A percentile compares a stretch with the other conserved stretches of the same genome.
phyloP scores from a whole-genome alignment of 78 protist species.

The Capsaspora owczarzaki region DNA sequence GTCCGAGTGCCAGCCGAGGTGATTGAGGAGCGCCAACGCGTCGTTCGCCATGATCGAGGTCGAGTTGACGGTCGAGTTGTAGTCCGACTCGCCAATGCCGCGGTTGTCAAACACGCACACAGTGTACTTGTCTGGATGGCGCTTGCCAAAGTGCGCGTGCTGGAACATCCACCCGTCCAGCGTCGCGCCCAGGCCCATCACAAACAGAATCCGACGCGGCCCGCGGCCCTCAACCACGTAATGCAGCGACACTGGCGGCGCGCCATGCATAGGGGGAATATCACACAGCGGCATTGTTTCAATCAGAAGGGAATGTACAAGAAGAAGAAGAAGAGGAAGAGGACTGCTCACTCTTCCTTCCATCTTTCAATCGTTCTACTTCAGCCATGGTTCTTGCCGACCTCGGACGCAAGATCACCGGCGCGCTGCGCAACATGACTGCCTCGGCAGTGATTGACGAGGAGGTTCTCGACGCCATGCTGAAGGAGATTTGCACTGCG shows the following conservation, averaged over 20 bases:
- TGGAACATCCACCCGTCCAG: background rate
- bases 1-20: background rate
- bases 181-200: background rate
- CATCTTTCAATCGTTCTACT: too few relatives aligned
- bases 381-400: too few relatives aligned
- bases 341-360: constrained; percentile 76
- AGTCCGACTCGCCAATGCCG: background rate
- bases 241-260: too few relatives aligned
- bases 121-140: background rate
- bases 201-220: background rate
- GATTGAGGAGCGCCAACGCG: background rate
- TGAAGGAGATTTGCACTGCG: constrained; percentile 77
- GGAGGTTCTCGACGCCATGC: constrained; percentile 40
- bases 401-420: constrained; percentile 68
- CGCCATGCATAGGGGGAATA: too few relatives aligned
- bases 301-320: too few relatives aligned
- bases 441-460: constrained; percentile 61
- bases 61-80: background rate
- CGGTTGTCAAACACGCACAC: background rate
- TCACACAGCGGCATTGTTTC: too few relatives aligned
- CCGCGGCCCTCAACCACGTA: background rate
- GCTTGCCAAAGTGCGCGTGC: too few relatives aligned
- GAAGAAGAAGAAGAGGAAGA: background rate
- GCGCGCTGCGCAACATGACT: constrained; percentile 68
- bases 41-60: background rate